phyloP scores from a whole-genome alignment of 129 eudicot genomes.

The Ambrosia artemisiifolia region DNA sequence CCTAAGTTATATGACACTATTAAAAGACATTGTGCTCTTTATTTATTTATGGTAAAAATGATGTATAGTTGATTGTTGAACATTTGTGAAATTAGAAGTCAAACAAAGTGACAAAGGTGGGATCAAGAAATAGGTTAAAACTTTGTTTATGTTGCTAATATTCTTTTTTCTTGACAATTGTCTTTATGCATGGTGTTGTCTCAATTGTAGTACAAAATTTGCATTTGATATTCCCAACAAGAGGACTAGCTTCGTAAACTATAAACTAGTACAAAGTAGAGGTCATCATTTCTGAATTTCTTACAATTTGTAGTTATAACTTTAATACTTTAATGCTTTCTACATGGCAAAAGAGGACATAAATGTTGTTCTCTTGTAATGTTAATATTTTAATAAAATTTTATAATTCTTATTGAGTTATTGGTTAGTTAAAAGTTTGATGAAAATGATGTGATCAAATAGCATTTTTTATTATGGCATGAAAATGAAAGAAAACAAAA shows the following conservation, averaged over 20 bases:
- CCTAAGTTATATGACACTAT: too few relatives aligned
- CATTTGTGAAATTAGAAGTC: slow-evolving; percentile 1
- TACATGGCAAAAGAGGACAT: too few relatives aligned
- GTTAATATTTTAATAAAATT: too few relatives aligned
- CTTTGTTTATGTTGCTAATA: background rate
- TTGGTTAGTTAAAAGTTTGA: too few relatives aligned
- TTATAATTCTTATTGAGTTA: too few relatives aligned
- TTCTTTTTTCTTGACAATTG: slow-evolving; percentile 9
- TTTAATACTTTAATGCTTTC: slow-evolving; percentile 20
- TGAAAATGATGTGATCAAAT: too few relatives aligned
- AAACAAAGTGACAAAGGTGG: slow-evolving; percentile 22
- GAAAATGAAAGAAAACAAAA: too few relatives aligned
- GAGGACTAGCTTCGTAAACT: background rate
- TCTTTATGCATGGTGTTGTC: slow-evolving; percentile 14
- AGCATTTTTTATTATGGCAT: too few relatives aligned
- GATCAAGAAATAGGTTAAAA: slow-evolving; percentile 25
- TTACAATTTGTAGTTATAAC: background rate
- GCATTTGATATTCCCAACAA: slow-evolving; percentile 1
- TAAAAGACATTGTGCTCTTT: background rate
- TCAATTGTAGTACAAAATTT: slow-evolving; percentile 6
- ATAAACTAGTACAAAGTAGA: background rate
- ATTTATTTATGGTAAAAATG: background rate
- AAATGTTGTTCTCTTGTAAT: too few relatives aligned
- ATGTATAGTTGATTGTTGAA: background rate
- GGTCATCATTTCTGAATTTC: background rate